A percentile compares a stretch with the other conserved stretches of the same genome.
phyloP scores from a whole-genome alignment of 2,329 filamentous ascomycete genomes.

The Hirsutella thompsonii region DNA sequence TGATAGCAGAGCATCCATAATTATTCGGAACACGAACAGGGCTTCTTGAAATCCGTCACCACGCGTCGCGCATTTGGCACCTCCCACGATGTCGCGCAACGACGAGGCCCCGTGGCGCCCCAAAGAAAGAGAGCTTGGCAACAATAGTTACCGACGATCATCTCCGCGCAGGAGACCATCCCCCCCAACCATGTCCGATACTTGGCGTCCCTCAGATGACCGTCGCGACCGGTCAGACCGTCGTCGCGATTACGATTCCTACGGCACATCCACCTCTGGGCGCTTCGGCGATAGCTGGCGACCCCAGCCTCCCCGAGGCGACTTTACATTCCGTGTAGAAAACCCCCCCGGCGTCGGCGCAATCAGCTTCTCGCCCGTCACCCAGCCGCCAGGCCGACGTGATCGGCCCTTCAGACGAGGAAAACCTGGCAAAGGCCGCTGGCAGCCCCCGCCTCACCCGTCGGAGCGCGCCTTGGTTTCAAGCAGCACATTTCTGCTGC shows the following conservation, averaged over 20 bases:
- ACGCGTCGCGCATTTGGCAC: neutral
- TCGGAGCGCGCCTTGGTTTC: conserved; percentile 38
- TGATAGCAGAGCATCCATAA: too few species aligned
- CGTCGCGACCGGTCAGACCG: conserved; percentile 10
- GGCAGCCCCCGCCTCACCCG: conserved; percentile 25
- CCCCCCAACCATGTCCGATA: conserved; percentile 8
- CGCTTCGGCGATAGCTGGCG: conserved; percentile 3
- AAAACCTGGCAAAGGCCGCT: conserved; percentile 15
- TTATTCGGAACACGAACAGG: too few species aligned
- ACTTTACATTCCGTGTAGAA: conserved; percentile 44
- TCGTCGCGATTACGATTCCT: conserved; percentile 10
- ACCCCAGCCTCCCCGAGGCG: conserved; percentile 25
- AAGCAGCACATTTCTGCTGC: conserved; percentile 24
- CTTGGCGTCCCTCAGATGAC: conserved; percentile 14
- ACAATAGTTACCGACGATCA: conserved; percentile 3
- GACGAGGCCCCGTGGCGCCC: neutral
- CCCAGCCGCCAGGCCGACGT: conserved; percentile 7
- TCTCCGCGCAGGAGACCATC: conserved; percentile 1
- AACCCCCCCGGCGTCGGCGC: conserved; percentile 33
- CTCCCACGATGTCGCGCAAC: conserved; percentile 4
- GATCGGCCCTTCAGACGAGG: conserved; percentile 13
- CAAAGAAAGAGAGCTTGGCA: neutral
- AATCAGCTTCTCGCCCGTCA: conserved; percentile 13
- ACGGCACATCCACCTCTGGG: neutral
- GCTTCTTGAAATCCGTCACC: neutral